phyloP scores from a whole-genome alignment of 441 rosid genomes.

The Macaranga tanarius region DNA sequence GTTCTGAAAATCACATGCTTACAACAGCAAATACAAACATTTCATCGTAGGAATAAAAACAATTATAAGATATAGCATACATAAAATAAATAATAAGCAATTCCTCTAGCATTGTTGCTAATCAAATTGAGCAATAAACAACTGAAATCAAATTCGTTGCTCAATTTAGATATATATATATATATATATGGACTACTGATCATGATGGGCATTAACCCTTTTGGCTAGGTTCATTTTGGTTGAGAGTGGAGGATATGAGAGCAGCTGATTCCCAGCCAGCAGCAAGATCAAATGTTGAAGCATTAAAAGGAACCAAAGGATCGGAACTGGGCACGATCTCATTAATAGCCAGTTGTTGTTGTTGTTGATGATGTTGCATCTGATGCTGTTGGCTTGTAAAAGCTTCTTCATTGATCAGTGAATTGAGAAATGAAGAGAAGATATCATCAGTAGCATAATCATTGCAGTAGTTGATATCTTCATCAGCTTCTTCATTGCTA shows the following conservation, averaged over 20 bases:
- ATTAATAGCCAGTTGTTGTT: conserved; percentile 20
- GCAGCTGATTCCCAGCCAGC: conserved; percentile 44
- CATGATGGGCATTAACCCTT: background rate
- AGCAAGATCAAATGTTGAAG: conserved; percentile 26
- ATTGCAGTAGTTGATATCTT: conserved; percentile 42
- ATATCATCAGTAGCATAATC: conserved; percentile 63
- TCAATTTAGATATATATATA: background rate
- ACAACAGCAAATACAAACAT: background rate
- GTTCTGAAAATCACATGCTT: background rate
- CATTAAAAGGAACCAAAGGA: conserved; percentile 21
- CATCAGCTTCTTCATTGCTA: conserved; percentile 31
- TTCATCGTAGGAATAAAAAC: background rate
- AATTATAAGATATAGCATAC: background rate
- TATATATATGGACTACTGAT: background rate
- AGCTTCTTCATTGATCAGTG: conserved; percentile 65
- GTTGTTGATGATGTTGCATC: background rate
- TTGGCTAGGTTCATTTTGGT: conserved; percentile 26
- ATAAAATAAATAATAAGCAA: background rate
- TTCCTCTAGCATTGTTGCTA: background rate
- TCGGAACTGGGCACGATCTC: conserved; percentile 23
- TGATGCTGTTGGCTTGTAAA: conserved; percentile 36
- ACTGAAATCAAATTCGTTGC: background rate
- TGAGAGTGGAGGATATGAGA: conserved; percentile 27
- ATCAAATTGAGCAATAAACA: background rate
- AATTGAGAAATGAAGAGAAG: conserved; percentile 65